Base-by-base conservation (phyloP, 2,329 filamentous ascomycete species). In the Periconia macrospinosa region DNA sequence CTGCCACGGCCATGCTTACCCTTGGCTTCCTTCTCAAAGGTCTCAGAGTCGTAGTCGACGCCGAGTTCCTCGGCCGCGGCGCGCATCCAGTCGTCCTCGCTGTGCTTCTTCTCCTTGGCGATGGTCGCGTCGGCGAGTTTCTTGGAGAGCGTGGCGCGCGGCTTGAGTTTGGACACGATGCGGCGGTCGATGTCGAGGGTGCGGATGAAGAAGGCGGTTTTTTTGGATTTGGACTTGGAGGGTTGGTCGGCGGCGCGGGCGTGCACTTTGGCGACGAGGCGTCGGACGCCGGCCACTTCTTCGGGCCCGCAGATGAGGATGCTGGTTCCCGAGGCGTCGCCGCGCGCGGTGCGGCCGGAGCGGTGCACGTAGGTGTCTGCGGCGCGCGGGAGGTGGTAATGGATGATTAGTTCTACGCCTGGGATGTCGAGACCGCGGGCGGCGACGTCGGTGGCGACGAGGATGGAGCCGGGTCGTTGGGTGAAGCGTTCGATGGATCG, bases 321-420 rank as follows among this genome's bases (percentile, higher is more conserved):
- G 65, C 91, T 96, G 35, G 90, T 84, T 37, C 94, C 94, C 0
- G 83, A 84, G 13, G 84, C 84, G 18, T 87, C 84, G 2, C 90
- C 93, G 67, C 94, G 90, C 1, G 94, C 94, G 1, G 94, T 97
- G 60, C 94, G 90, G 13, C 94, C 94, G 1, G 94, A 97, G 20
- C 94, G 87, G 71, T 99, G 94, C 14, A 99, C 92, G 69, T 99
- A 99, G 45, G 89, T 89, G 72, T 97, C 93, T 33, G 94, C 94
- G 1, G 91, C 82, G 53, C 92, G 89, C 1, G 94, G 94, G 0
- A 97, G 87, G 73, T 99, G 93, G 76, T 99, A 99, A 76, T 99
- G 94, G 17, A 99, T 79, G 15, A 99, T 89, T 14, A 96, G 82
- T 63, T 97, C 89, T 45, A 97, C 91, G 33, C 87, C 86, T 44